Base-by-base conservation (phyloP, 148 eudicot genomes). In the Polygonum maritimum region DNA sequence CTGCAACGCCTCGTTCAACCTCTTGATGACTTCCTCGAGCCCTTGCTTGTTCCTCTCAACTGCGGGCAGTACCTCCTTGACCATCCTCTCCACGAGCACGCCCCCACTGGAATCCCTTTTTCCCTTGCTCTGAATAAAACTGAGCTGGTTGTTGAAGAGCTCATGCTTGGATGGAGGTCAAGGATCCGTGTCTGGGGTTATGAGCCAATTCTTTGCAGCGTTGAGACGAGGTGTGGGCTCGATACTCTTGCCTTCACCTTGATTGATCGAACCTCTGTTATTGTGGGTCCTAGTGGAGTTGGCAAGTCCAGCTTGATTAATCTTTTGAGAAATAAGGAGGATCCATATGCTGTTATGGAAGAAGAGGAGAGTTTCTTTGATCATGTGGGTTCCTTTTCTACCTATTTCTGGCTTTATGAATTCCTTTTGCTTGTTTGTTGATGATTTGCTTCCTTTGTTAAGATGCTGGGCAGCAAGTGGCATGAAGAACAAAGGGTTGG, bases 271-370 rank as follows among this genome's bases (percentile, higher is more conserved):
- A 94, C 96, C 3, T 87, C 96, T 80, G 98, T 94, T 19, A 88
- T 94, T 79, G 92, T 92, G 75, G 98, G 98, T 78, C 98, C 98
- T 21, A 94, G 98, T 79, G 98, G 98, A 75, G 98, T 94, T 81
- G 97, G 98, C 38, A 94, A 94, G 82, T 94, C 98, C 55, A 92
- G 98, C 58, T 76, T 94, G 82, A 94, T 94, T 82, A 94, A 94
- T 79, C 91, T 90, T 45, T 83, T 94, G 87, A 88, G 98, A 81
- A 82, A 80, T 75, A 81, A 79, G 54, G 83, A 82, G 22, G 76
- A 77, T 74, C 74, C 78, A 73, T 47, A 55, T 75, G 83, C 84
- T 45, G 69, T 78, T 36, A 36, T 74, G 36, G 86, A 87, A 76
- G 86, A 87, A 76, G 90, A 80, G 76, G 87, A 84, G 75, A 86